phyloP scores from a whole-genome alignment of 139 green algal species.

The Penium margaritaceum region DNA sequence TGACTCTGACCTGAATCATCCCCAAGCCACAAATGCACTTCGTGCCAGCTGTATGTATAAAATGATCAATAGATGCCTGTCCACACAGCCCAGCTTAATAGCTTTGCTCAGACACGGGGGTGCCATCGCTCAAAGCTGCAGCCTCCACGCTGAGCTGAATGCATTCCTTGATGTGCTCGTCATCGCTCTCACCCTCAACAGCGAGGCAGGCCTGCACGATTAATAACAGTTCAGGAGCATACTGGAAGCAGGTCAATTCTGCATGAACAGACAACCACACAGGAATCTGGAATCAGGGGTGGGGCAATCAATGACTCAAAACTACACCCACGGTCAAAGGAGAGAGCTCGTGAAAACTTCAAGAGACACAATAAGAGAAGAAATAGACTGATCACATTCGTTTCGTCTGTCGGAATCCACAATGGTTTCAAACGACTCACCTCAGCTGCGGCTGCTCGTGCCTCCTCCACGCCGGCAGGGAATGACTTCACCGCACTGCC shows the following conservation, averaged over 20 bases:
- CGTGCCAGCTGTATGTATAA: background rate
- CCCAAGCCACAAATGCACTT: background rate
- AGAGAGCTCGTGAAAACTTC: background rate
- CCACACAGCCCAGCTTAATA: constrained; percentile 1
- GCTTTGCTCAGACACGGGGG: constrained; percentile 21
- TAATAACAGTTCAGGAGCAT: too few species aligned
- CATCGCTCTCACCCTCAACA: constrained; percentile 20
- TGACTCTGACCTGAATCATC: background rate
- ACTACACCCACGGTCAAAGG: background rate
- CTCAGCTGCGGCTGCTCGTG: constrained; percentile 1
- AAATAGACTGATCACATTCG: background rate
- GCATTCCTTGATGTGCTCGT: constrained; percentile 11
- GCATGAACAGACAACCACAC: background rate
- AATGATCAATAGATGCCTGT: background rate
- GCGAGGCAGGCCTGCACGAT: constrained; percentile 34
- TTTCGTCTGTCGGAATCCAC: background rate
- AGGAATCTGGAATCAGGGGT: background rate
- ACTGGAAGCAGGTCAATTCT: too few species aligned
- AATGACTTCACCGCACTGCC: constrained; percentile 12
- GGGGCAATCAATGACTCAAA: background rate
- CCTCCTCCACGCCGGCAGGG: constrained; percentile 21
- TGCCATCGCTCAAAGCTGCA: constrained; percentile 16
- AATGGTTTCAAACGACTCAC: constrained; percentile 16
- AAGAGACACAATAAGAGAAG: too few species aligned
- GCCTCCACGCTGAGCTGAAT: constrained; percentile 34